phyloP scores from a whole-genome alignment of 352 stramenopile species.

The Blastocystis sp. region DNA sequence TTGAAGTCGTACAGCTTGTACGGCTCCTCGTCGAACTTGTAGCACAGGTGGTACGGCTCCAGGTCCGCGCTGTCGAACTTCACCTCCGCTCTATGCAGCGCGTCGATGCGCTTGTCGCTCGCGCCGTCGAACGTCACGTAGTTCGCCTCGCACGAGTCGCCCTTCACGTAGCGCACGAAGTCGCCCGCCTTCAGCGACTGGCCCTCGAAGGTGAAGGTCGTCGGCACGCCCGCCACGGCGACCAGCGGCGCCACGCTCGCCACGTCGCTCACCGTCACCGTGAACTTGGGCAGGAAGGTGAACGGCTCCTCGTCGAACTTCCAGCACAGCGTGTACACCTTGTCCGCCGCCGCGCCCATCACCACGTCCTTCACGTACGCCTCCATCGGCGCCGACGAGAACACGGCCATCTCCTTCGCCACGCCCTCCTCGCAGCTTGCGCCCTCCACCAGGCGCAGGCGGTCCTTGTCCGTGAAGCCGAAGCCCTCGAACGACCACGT shows the following conservation, averaged over 20 bases:
- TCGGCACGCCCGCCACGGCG: constrained; percentile 27
- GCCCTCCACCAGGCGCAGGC: constrained; percentile 39
- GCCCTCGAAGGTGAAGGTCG: constrained; percentile 17
- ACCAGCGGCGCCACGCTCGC: background rate
- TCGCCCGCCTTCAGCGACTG: constrained; percentile 47
- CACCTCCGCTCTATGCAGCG: constrained; percentile 6
- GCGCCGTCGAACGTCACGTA: constrained; percentile 38
- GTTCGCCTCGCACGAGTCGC: background rate
- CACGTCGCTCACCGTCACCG: constrained; percentile 58
- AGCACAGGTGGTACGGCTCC: constrained; percentile 59
- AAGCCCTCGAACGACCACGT: constrained; percentile 50
- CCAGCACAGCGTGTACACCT: constrained; percentile 41
- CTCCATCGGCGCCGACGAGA: constrained; percentile 26
- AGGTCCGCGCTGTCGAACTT: constrained; percentile 39
- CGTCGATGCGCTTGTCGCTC: constrained; percentile 39
- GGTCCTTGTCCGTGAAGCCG: constrained; percentile 53
- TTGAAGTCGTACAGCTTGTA: constrained; percentile 62
- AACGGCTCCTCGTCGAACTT: constrained; percentile 67
- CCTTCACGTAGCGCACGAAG: constrained; percentile 49
- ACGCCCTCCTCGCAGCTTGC: constrained; percentile 2
- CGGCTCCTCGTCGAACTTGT: constrained; percentile 69
- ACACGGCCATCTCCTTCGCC: constrained; percentile 27
- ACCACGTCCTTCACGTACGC: constrained; percentile 62
- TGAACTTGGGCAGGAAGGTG: constrained; percentile 61
- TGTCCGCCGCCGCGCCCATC: background rate